phyloP scores from a whole-genome alignment of 495 filamentous ascomycete genomes.

The Talaromyces stipitatus region DNA sequence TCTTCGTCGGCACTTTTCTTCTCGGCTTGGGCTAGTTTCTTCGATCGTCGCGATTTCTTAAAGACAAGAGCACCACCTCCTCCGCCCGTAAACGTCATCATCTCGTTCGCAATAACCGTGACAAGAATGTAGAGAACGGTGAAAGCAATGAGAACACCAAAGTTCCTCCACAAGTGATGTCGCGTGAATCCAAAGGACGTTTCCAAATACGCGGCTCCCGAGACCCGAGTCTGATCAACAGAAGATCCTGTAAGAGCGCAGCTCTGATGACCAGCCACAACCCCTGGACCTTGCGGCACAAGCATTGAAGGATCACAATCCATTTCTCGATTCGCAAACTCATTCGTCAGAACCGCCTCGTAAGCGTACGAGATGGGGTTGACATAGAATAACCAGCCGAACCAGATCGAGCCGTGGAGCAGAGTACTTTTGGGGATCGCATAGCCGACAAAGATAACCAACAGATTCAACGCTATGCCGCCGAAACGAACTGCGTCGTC shows the following conservation, averaged over 20 bases:
- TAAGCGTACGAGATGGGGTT: slow-evolving; percentile 72
- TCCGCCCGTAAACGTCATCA: slow-evolving; percentile 42
- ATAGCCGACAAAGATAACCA: slow-evolving; percentile 74
- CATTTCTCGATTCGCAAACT: slow-evolving; percentile 55
- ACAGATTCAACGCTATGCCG: slow-evolving; percentile 58
- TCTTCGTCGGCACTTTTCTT: slow-evolving; percentile 40
- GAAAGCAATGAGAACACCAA: slow-evolving; percentile 66
- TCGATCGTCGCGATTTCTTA: slow-evolving; percentile 56
- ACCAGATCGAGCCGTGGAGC: slow-evolving; percentile 61
- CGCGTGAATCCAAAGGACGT: slow-evolving; percentile 52
- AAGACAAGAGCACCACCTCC: slow-evolving; percentile 57
- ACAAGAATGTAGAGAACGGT: slow-evolving; percentile 60
- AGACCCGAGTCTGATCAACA: slow-evolving; percentile 34
- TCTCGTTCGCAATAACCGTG: slow-evolving; percentile 53
- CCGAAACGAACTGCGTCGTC: slow-evolving; percentile 67
- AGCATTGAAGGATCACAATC: slow-evolving; percentile 50
- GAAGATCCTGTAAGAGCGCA: slow-evolving; percentile 54
- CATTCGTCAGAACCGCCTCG: slow-evolving; percentile 61
- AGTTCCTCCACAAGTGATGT: slow-evolving; percentile 70
- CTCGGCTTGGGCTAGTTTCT: slow-evolving; percentile 39
- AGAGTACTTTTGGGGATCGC: slow-evolving; percentile 63
- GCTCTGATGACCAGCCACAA: slow-evolving; percentile 46
- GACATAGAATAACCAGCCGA: slow-evolving; percentile 68
- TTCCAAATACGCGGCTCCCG: slow-evolving; percentile 53
- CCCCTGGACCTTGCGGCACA: slow-evolving; percentile 47